Evolutionary conservation across 805 yeast genomes (phyloP).

Genomic region (Candida michaelii): DNA sequence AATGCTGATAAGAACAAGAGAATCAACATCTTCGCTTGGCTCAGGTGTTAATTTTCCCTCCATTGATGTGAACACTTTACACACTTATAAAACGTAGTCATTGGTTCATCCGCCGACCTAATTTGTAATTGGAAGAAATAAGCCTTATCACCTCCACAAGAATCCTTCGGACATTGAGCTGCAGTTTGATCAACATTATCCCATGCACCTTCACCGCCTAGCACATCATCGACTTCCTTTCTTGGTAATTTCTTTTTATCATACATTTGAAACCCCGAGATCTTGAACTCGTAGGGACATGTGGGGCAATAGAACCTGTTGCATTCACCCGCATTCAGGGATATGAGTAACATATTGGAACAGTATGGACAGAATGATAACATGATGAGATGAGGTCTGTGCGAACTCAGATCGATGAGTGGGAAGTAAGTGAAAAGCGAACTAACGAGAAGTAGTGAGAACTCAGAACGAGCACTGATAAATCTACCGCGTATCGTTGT

Average conservation of each 20-base stretch:
- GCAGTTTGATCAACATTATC: slow-evolving; percentile 96
- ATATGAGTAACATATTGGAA: slow-evolving; percentile 80
- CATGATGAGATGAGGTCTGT: slow-evolving; percentile 58
- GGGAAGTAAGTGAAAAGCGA: neutral
- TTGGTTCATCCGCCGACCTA: slow-evolving; percentile 98
- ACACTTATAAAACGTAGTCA: slow-evolving; percentile 97
- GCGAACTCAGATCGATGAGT: neutral
- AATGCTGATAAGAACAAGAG: too few relatives aligned
- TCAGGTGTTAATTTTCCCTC: slow-evolving; percentile 96
- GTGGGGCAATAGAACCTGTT: slow-evolving; percentile 85
- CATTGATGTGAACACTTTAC: slow-evolving; percentile 91
- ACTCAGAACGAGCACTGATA: too few relatives aligned
- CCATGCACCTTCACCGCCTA: slow-evolving; percentile 98
- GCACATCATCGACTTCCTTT: slow-evolving; percentile 92
- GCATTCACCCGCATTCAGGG: slow-evolving; percentile 40
- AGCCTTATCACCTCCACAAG: slow-evolving; percentile 87
- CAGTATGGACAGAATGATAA: slow-evolving; percentile 94
- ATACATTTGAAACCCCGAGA: slow-evolving; percentile 76
- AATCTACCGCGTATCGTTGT: too few relatives aligned
- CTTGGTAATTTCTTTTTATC: slow-evolving; percentile 82
- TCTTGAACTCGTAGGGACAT: slow-evolving; percentile 93
- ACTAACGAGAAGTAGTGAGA: neutral
- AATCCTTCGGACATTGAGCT: slow-evolving; percentile 86
- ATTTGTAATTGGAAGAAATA: slow-evolving; percentile 96
- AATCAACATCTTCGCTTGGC: too few relatives aligned